Evolutionary conservation across 805 yeast genomes (phyloP), one percentile per base, ranked within the genome.

Genomic region (Teunomyces cretensis): DNA sequence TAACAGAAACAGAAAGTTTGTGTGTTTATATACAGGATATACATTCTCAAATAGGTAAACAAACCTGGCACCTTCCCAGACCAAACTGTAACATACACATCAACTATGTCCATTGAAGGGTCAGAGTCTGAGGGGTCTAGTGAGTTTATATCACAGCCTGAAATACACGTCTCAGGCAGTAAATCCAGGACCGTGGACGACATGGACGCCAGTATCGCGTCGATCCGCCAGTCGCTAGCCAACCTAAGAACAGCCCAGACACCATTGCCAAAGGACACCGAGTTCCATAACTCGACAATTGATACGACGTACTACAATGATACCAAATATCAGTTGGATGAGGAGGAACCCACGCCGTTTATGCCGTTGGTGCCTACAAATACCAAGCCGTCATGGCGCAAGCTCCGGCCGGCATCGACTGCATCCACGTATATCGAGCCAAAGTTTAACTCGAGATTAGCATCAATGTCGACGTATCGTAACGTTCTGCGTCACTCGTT

Each of bases 251-350:
- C 33, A 6, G 22, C 24, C 11, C 19, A 27, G 22, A 15, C 37
- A 6, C 30, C 27, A 9, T 13, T 2, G 11, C 40, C 40, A 11
- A 35, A 22, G 13, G 44, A 44, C 4, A 12, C 42, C 11, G 31
- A 42, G 24, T 41, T 48, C 35, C 50, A 44, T 41, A 48, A 48
- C 27, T 48, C 54, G 11, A 48, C 54, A 6, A 39, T 51, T 16
- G 50, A 51, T 26, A 41, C 46, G 12, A 40, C 48, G 6, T 41
- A 36, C 9, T 51, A 48, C 41, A 55, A 62, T 39, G 62, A 58
- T 13, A 60, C 63, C 9, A 50, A 51, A n/a, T 55, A 53, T 1
- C 57, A 61, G 42, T 48, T 61, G 30, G 61, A 55, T 30, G 45
- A 48, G 17, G 63, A 60, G 4, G 38, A 35, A 9, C 22, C 22